A percentile compares a stretch with the other conserved stretches of the same genome.
Evolutionary conservation across 1,284 basidiomycete species (phyloP).

Genomic region (Moesziomyces antarcticus): DNA sequence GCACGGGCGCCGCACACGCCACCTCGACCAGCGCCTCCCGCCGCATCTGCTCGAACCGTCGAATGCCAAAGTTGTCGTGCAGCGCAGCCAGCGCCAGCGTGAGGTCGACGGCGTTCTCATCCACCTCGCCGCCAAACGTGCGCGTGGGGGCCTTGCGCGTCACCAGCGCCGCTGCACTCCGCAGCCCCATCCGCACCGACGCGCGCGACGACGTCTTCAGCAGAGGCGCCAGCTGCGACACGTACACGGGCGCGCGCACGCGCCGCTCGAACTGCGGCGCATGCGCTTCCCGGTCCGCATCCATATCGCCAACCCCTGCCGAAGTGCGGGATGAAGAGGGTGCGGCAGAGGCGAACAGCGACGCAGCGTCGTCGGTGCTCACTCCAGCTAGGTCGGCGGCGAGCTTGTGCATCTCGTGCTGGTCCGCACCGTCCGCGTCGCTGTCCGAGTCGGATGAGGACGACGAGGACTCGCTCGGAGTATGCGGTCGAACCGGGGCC

Average conservation of each 20-base stretch:
- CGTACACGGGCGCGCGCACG: constrained; percentile 66
- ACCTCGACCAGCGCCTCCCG: constrained; percentile 82
- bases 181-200: constrained; percentile 37
- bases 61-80: constrained; percentile 84
- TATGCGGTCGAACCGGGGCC: neutral
- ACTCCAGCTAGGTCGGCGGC: constrained; percentile 31
- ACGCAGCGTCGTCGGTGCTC: constrained; percentile 7
- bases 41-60: constrained; percentile 80
- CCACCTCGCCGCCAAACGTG: constrained; percentile 68
- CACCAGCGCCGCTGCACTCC: constrained; percentile 47
- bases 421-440: constrained; percentile 3
- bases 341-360: neutral
- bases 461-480: constrained; percentile 10
- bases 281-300: constrained; percentile 24
- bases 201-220: constrained; percentile 51
- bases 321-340: neutral
- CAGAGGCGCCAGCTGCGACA: constrained; percentile 66
- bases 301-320: constrained; percentile 2
- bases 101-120: constrained; percentile 88
- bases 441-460: constrained; percentile 21
- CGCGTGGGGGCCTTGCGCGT: constrained; percentile 45
- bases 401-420: constrained; percentile 29
- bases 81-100: constrained; percentile 79
- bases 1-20: constrained; percentile 79
- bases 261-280: constrained; percentile 42